Percentiles rank a stretch among this genome's conserved stretches.
Evolutionary conservation across 179 eudicot genomes (phyloP).

Genomic region (Silene vulgaris): DNA sequence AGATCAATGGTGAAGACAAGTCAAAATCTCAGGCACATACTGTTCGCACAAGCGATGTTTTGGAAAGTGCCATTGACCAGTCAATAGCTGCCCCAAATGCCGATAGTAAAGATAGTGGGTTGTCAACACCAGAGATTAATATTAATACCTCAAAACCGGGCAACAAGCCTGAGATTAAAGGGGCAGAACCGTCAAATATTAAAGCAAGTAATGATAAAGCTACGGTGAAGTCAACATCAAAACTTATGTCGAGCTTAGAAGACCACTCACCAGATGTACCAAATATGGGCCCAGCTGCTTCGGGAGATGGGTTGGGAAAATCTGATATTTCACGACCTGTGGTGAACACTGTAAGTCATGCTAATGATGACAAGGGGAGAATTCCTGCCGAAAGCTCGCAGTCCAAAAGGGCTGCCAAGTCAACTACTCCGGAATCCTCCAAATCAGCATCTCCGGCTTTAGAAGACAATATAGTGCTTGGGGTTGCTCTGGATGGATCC

Average conservation of each 20-base stretch:
- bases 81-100: constrained; percentile 32
- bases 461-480: constrained; percentile 86
- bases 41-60: constrained; percentile 37
- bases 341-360: constrained; percentile 1
- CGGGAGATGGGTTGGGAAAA: constrained; percentile 20
- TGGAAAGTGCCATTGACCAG: constrained; percentile 34
- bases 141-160: constrained; percentile 30
- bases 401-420: constrained; percentile 36
- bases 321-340: constrained; percentile 21
- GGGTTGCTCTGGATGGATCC: constrained; percentile 92
- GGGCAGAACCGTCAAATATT: constrained; percentile 26
- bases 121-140: constrained; percentile 33
- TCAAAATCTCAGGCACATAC: constrained; percentile 52
- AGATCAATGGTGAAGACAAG: constrained; percentile 77
- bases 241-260: constrained; percentile 21
- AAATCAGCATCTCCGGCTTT: constrained; percentile 37
- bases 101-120: constrained; percentile 33
- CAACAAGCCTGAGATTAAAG: constrained; percentile 28
- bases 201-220: constrained; percentile 21
- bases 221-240: constrained; percentile 20
- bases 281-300: constrained; percentile 14
- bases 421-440: constrained; percentile 30
- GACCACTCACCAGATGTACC: constrained; percentile 15
- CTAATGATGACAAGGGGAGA: constrained; percentile 22
- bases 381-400: constrained; percentile 15